These are phyloP conservation scores for Peziza echinospora DNA, from an alignment of 495 filamentous ascomycete species.

Conservation along the genomic window DNA sequence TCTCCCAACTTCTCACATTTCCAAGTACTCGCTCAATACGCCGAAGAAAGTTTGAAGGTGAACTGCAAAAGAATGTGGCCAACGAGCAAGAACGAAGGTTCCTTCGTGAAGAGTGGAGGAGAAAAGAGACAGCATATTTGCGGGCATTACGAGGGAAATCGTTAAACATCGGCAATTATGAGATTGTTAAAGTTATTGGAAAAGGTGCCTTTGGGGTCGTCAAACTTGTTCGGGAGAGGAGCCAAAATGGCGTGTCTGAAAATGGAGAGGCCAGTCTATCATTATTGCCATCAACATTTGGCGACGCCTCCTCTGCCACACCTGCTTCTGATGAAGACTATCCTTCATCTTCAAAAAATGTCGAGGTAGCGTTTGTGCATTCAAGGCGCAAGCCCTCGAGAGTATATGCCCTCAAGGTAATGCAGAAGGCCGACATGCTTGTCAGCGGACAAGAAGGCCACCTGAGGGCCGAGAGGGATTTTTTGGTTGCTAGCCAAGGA, in stretches of 20 bases:
- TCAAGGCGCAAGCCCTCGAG: slow-evolving; percentile 23
- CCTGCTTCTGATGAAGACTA: background rate
- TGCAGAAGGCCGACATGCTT: slow-evolving; percentile 79
- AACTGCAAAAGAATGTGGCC: slow-evolving; percentile 31
- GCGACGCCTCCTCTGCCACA: no score
- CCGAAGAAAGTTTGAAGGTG: slow-evolving; percentile 41
- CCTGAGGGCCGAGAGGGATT: slow-evolving; percentile 74
- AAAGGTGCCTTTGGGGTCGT: slow-evolving; percentile 92
- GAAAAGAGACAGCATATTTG: slow-evolving; percentile 51
- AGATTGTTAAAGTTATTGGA: slow-evolving; percentile 64
- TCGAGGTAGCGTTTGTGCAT: slow-evolving; percentile 2
- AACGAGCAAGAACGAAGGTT: slow-evolving; percentile 33
- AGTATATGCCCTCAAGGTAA: slow-evolving; percentile 91
- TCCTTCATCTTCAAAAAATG: background rate
- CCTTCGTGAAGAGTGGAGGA: slow-evolving; percentile 35
- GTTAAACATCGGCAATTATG: slow-evolving; percentile 42
- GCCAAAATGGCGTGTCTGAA: slow-evolving; percentile 6
- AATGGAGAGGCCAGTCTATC: background rate
- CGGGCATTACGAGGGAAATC: slow-evolving; percentile 47
- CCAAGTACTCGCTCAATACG: slow-evolving; percentile 42
- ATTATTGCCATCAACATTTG: background rate
- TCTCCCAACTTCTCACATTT: slow-evolving; percentile 37
- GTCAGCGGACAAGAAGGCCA: slow-evolving; percentile 80
- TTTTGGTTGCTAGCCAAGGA: slow-evolving; percentile 62
- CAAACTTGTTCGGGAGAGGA: slow-evolving; percentile 50